Evolutionary conservation across 257 asterid species (phyloP).

Genomic region (Scutellaria minor): DNA sequence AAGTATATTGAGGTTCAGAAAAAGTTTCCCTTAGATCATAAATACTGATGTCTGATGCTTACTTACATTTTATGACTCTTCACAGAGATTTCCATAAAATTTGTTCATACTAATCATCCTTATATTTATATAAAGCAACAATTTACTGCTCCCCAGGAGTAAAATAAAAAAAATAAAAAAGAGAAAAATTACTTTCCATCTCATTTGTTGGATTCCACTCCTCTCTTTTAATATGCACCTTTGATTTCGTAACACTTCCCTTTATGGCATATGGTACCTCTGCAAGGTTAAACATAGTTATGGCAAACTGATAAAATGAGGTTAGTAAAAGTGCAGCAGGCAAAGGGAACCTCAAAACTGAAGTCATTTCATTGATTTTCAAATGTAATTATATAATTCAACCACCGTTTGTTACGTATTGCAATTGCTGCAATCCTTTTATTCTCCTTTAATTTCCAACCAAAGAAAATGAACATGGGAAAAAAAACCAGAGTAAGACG

Average conservation of each 20-base stretch:
- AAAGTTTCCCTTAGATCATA: background rate
- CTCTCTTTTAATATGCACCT: background rate
- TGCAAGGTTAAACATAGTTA: background rate
- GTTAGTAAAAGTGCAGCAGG: background rate
- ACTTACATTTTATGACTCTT: background rate
- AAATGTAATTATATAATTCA: background rate
- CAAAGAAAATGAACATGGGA: background rate
- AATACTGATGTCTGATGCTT: background rate
- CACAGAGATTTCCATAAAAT: background rate
- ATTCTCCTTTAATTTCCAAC: background rate
- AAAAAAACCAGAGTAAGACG: too few relatives aligned
- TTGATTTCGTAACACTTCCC: conserved; percentile 25
- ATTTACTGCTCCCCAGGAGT: background rate
- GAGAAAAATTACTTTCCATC: background rate
- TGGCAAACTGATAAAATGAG: background rate
- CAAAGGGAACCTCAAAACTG: background rate
- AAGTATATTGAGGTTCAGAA: background rate
- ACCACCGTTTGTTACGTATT: background rate
- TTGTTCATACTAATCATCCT: background rate
- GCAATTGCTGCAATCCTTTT: background rate
- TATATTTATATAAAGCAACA: too few relatives aligned
- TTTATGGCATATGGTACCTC: background rate
- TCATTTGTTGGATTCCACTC: background rate
- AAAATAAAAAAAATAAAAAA: background rate
- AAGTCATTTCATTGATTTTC: background rate